Base-by-base conservation (phyloP, 768 basidiomycete species). In the Lanmaoa pseudosensibilis region DNA sequence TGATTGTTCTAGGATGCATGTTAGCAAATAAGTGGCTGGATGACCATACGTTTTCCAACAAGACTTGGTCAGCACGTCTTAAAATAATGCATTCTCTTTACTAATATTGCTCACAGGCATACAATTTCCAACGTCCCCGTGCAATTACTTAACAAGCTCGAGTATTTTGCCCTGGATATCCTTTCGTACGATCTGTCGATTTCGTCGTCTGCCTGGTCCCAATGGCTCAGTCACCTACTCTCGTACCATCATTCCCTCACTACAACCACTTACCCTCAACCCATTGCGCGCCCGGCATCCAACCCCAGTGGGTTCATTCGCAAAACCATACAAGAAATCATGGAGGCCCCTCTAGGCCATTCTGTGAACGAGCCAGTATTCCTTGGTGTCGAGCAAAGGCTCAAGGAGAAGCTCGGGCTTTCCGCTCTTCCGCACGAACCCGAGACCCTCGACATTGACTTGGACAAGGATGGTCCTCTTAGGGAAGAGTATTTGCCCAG, bases 21-120 rank as follows among this genome's bases (percentile, higher is more conserved):
- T 75, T 92, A 34, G 88, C 90, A 19, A 92, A 92, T 71, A 92
- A 92, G 73, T 92, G 90, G 90, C 67, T 92, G 60, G 90, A 92
- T 60, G 90, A 92, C 63, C 90, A 92, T 65, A 92, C 90, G 0
- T 92, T 92, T 72, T 91, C 89, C 39, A 92, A 92, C 74, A 92
- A 90, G 75, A 92, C 90, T 52, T 92, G 90, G 90, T 90, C 69
- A 57, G 84, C 69, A 37, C 4, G 4, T 12, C 37, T 16, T 6
- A 2, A 32, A 9, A 43, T 39, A 37, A 38, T 43, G 46, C 30
- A 30, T 18, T 38, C 34, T 44, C 50, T 19, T 49, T 36, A 21
- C 55, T 59, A 10, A 59, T 32, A 39, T 46, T 41, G 21, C 53
- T 43, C 48, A 59, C 61, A 92, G 90, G 90, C 87, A 92, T 61